phyloP scores from a whole-genome alignment of 2,329 filamentous ascomycete species.

The Diaporthe sp. region DNA sequence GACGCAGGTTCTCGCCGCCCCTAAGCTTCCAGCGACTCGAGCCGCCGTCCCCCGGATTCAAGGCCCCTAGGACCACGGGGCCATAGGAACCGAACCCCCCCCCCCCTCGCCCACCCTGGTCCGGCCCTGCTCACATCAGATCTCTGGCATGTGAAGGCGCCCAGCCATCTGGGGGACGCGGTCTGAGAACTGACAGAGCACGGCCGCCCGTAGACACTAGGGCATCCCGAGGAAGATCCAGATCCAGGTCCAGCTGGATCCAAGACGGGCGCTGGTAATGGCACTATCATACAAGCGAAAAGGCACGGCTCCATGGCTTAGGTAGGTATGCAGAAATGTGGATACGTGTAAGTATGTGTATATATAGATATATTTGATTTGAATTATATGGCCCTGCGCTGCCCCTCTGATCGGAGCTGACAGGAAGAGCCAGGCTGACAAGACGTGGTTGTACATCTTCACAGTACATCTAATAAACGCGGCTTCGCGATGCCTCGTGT shows the following conservation, averaged over 20 bases:
- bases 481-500: neutral
- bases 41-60: conserved; percentile 6
- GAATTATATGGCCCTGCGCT: conserved; percentile 16
- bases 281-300: neutral
- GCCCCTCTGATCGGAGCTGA: neutral
- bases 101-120: neutral
- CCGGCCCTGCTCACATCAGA: conserved; percentile 18
- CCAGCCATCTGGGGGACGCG: neutral
- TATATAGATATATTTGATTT: conserved; percentile 29
- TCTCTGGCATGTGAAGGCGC: conserved; percentile 37
- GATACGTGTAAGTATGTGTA: neutral
- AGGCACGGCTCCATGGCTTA: neutral
- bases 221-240: conserved; percentile 19
- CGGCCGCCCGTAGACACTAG: neutral
- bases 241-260: conserved; percentile 3
- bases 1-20: conserved; percentile 30
- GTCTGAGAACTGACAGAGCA: conserved; percentile 6
- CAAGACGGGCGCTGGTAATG: neutral
- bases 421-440: neutral
- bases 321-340: no score
- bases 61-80: neutral
- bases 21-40: conserved; percentile 9
- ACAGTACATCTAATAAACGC: conserved; percentile 22
- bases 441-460: conserved; percentile 25
- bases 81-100: neutral